A percentile compares a stretch with the other conserved stretches of the same genome.
Evolutionary conservation across 495 filamentous ascomycete species (phyloP).

Genomic region (Penicillium paradoxum): DNA sequence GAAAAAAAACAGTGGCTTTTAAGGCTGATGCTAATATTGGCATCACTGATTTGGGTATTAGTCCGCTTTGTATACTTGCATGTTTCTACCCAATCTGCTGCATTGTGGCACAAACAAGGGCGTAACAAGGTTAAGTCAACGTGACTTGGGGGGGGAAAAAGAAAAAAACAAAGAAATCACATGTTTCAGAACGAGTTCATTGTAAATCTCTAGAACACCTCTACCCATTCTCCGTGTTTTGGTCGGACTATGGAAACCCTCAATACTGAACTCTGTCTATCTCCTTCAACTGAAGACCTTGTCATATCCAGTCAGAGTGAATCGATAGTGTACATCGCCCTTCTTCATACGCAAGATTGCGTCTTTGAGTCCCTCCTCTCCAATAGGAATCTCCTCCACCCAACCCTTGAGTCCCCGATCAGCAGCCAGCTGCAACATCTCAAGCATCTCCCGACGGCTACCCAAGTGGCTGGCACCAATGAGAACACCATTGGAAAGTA

Average conservation of each 20-base stretch:
- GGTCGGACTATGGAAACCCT: neutral
- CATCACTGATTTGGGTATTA: neutral
- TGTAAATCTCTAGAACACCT: no score
- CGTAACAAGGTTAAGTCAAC: neutral
- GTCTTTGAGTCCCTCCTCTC: slow-evolving; percentile 61
- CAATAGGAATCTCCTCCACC: slow-evolving; percentile 74
- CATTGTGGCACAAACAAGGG: neutral
- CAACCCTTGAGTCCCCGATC: slow-evolving; percentile 77
- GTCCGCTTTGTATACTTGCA: neutral
- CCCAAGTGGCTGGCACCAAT: slow-evolving; percentile 81
- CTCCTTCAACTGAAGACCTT: slow-evolving; percentile 47
- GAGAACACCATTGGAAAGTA: slow-evolving; percentile 71
- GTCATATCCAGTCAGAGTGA: slow-evolving; percentile 61
- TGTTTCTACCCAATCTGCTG: neutral
- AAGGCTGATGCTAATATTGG: neutral
- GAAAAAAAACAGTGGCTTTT: neutral
- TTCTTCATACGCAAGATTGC: slow-evolving; percentile 64
- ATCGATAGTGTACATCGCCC: slow-evolving; percentile 65
- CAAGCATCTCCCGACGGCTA: slow-evolving; percentile 70
- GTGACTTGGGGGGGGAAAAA: no score
- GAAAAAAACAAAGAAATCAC: no score
- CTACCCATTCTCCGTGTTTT: neutral
- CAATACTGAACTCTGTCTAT: neutral
- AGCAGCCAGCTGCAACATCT: slow-evolving; percentile 76
- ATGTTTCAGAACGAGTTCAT: no score